These are phyloP conservation scores for Albugo candida DNA, from an alignment of 352 stramenopile species.

Conservation along the genomic window DNA sequence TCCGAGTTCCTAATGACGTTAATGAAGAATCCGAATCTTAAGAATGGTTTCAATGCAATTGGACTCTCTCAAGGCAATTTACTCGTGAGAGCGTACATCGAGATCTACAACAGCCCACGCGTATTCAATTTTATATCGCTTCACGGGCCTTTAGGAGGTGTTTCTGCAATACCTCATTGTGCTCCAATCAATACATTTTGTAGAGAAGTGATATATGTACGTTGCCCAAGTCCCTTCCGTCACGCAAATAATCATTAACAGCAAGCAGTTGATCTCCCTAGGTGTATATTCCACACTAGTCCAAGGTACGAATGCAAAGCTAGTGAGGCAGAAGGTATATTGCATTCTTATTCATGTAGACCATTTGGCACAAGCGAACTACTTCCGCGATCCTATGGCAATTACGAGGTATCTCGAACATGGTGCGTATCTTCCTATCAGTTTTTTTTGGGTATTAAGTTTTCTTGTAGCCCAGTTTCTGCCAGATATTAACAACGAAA, in stretches of 20 bases:
- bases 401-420: constrained; percentile 48
- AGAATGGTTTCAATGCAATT: constrained; percentile 82
- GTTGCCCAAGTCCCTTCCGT: neutral
- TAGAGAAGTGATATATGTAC: constrained; percentile 59
- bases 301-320: constrained; percentile 26
- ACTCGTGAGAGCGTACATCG: constrained; percentile 86
- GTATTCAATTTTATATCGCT: constrained; percentile 84
- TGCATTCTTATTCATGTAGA: constrained; percentile 15
- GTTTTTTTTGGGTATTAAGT: neutral
- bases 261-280: constrained; percentile 57
- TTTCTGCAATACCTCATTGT: constrained; percentile 79
- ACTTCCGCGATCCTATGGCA: constrained; percentile 78
- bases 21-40: constrained; percentile 52
- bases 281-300: constrained; percentile 71
- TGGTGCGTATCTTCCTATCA: constrained; percentile 14
- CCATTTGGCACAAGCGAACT: constrained; percentile 82
- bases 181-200: constrained; percentile 66
- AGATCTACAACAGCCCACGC: constrained; percentile 83
- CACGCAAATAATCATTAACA: neutral
- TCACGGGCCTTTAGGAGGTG: constrained; percentile 81
- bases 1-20: neutral
- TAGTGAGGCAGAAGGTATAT: neutral
- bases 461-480: constrained; percentile 37
- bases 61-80: constrained; percentile 90
- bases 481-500: constrained; percentile 85